Evolutionary conservation across 164 flowering plant species (phyloP).

Genomic region (Saururus chinensis): DNA sequence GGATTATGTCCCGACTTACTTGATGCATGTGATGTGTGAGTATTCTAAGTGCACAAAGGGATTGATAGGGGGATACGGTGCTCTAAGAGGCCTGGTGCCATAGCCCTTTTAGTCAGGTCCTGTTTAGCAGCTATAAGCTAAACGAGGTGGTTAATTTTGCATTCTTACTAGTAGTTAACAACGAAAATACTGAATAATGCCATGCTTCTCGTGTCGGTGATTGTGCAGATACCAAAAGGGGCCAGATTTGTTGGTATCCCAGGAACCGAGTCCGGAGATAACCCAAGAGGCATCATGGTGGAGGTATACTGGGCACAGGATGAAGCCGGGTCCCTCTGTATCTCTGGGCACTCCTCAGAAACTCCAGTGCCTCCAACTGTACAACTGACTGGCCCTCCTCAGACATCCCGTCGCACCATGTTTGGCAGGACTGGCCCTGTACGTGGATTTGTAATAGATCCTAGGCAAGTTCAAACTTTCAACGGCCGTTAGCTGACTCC

Average conservation of each 20-base stretch:
- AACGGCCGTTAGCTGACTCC: neutral
- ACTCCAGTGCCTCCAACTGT: conserved; percentile 47
- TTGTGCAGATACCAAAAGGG: conserved; percentile 68
- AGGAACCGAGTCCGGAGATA: conserved; percentile 59
- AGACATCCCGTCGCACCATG: conserved; percentile 10
- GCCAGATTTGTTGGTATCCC: conserved; percentile 78
- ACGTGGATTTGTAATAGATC: conserved; percentile 53
- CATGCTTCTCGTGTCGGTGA: neutral
- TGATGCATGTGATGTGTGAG: no score
- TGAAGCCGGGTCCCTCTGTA: conserved; percentile 67
- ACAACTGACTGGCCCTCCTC: conserved; percentile 11
- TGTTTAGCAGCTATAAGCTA: no score
- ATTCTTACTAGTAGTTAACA: no score
- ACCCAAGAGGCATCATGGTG: conserved; percentile 75
- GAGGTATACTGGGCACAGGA: conserved; percentile 89
- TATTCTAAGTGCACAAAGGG: no score
- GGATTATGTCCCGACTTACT: no score
- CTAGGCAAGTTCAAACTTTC: conserved; percentile 20
- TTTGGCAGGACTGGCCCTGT: conserved; percentile 18
- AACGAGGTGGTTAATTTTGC: no score
- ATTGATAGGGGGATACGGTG: no score
- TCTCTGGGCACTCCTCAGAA: conserved; percentile 72
- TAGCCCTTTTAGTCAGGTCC: no score
- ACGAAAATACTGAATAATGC: neutral
- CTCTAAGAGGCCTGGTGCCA: no score